These are phyloP conservation scores for Globisporangium spinosum DNA, from an alignment of 352 stramenopile genomes.

Conservation along the genomic window DNA sequence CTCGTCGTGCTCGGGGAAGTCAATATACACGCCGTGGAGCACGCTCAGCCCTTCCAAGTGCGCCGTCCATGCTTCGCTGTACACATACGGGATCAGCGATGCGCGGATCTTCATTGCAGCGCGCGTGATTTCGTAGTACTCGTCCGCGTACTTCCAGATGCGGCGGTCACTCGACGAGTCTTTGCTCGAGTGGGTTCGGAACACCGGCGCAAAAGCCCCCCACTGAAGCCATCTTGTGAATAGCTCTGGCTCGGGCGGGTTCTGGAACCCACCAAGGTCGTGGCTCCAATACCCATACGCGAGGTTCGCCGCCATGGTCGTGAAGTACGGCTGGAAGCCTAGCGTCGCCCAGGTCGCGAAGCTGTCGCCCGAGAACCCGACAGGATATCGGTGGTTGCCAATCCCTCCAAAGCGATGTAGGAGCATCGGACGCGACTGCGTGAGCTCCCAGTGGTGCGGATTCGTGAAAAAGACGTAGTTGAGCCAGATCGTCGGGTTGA, in stretches of 20 bases:
- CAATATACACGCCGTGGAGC: constrained; percentile 37
- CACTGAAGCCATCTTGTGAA: constrained; percentile 49
- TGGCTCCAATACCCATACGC: constrained; percentile 51
- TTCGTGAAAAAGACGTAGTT: constrained; percentile 47
- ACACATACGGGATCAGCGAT: constrained; percentile 44
- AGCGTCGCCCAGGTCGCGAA: constrained; percentile 33
- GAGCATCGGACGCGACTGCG: constrained; percentile 27
- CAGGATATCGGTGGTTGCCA: constrained; percentile 48
- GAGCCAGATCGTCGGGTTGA: constrained; percentile 51
- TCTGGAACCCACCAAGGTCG: constrained; percentile 38
- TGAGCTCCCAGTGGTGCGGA: constrained; percentile 26
- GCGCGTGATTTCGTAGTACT: constrained; percentile 29
- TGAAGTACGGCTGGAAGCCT: constrained; percentile 45
- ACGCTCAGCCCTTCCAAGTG: constrained; percentile 30
- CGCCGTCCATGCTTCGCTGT: constrained; percentile 27
- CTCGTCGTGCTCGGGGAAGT: constrained; percentile 34
- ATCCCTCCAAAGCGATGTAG: constrained; percentile 47
- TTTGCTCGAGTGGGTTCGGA: constrained; percentile 41
- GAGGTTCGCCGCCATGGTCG: constrained; percentile 41
- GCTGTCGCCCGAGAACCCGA: constrained; percentile 51
- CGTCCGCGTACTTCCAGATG: constrained; percentile 34
- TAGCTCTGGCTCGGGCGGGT: constrained; percentile 28
- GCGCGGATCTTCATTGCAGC: constrained; percentile 27
- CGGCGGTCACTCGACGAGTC: constrained; percentile 24
- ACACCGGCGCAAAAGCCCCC: constrained; percentile 34